Percentiles rank a stretch among this genome's conserved stretches.
Evolutionary conservation across 23 red algal genomes (phyloP).

Genomic region (Cyanidioschyzon merolae): DNA sequence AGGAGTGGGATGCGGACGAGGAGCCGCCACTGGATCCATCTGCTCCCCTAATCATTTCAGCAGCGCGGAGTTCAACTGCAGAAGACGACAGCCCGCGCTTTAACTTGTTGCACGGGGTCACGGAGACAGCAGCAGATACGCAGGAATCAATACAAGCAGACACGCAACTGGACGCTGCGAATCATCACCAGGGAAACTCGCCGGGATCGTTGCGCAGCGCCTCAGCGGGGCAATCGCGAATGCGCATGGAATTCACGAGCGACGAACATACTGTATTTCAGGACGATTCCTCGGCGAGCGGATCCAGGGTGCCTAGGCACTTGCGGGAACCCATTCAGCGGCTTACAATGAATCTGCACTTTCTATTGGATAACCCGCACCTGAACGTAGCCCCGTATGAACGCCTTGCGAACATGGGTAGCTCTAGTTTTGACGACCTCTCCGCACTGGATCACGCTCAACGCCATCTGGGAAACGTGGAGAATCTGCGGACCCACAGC

Average conservation of each 20-base stretch:
- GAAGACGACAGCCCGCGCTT: neutral
- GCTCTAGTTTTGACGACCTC: constrained; percentile 7
- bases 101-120: neutral
- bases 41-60: constrained; percentile 2
- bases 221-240: neutral
- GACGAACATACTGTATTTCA: neutral
- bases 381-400: neutral
- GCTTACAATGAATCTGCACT: neutral
- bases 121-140: neutral
- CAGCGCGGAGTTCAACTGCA: neutral
- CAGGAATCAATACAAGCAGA: neutral
- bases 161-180: neutral
- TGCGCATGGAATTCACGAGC: neutral
- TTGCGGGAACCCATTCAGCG: neutral
- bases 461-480: neutral
- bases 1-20: neutral
- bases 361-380: neutral
- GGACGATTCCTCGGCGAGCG: neutral
- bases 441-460: neutral
- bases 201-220: neutral
- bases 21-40: constrained; percentile 3
- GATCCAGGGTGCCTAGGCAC: neutral
- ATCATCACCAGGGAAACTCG: neutral
- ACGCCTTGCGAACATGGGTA: neutral
- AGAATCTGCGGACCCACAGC: neutral